Conservation (phyloP, 345 rosid genomes). For the Populus davidiana region DNA sequence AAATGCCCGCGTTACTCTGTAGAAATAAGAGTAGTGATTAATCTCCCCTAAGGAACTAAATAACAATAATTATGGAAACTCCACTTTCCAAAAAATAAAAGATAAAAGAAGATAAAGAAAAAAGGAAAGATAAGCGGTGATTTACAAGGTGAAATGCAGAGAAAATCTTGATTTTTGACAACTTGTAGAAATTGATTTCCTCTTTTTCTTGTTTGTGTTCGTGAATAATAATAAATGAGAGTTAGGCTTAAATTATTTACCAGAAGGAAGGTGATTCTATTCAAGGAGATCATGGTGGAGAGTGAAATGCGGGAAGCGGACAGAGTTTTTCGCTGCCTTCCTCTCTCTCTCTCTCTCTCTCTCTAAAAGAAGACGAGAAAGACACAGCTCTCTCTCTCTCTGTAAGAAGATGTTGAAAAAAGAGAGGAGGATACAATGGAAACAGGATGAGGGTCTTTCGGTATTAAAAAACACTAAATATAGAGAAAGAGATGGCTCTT, state of each 20-base stretch:
- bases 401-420: background rate
- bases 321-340: background rate
- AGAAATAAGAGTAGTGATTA: background rate
- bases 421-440: background rate
- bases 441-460: background rate
- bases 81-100: background rate
- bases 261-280: conserved; percentile 13
- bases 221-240: background rate
- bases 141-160: background rate
- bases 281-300: conserved; percentile 30
- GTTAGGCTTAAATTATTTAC: conserved; percentile 7
- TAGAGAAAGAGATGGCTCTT: background rate
- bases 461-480: background rate
- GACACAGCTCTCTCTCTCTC: background rate
- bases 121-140: background rate
- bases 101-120: background rate
- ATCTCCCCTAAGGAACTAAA: background rate
- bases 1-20: conserved; percentile 48
- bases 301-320: conserved; percentile 11
- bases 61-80: background rate
- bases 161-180: background rate
- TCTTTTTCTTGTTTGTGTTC: background rate
- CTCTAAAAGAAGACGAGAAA: background rate
- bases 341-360: background rate
- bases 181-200: background rate